Evolutionary conservation across 441 rosid genomes (phyloP), one percentile per base, ranked within the genome.

Genomic region (Dalechampia spathulata): DNA sequence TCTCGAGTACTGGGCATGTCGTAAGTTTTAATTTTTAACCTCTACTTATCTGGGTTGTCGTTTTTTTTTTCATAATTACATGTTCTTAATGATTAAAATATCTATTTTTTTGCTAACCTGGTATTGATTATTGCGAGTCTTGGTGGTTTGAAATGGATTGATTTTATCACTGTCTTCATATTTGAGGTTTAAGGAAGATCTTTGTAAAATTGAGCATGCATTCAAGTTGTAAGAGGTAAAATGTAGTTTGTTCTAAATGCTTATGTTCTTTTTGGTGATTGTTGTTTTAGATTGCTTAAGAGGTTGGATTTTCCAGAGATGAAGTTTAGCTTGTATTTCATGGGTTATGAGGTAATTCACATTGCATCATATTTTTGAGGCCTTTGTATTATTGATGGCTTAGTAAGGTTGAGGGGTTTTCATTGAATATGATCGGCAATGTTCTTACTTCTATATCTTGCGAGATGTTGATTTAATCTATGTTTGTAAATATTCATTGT

Each of bases 1-100:
- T 82, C 96, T 63, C 93, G 87, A 47, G 83, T 86, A 9, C 67
- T 91, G 76, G 98, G 98, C 68, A 86, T 91, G 98, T 75, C 89
- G 98, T 88, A 82, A 76, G 98, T 79, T 57, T 14, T 11, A 5
- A 32, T 4, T 44, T 28, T 5, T 7, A 40, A 19, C 0, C 16
- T 52, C 8, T 30, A 3, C 4, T 3, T 30, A 8, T 30, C 34
- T 30, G 8, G 4, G 8, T 30, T 30, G 8, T 4, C 8, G 34
- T 30, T 8, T 30, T 3, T 30, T 8, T 30, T 4, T 8, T 30
- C 34, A 30, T 30, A 8, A 30, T 3, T 8, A 30, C 34, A 30
- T 8, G 8, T 30, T 30, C 5, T 30, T n/a, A n/a, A n/a, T n/a
- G n/a, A n/a, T n/a, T n/a, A n/a, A n/a, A n/a, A n/a, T n/a, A n/a